A percentile compares a stretch with the other conserved stretches of the same genome.
phyloP scores from a whole-genome alignment of 2,329 filamentous ascomycete genomes.

The Hymenoscyphus occultus region DNA sequence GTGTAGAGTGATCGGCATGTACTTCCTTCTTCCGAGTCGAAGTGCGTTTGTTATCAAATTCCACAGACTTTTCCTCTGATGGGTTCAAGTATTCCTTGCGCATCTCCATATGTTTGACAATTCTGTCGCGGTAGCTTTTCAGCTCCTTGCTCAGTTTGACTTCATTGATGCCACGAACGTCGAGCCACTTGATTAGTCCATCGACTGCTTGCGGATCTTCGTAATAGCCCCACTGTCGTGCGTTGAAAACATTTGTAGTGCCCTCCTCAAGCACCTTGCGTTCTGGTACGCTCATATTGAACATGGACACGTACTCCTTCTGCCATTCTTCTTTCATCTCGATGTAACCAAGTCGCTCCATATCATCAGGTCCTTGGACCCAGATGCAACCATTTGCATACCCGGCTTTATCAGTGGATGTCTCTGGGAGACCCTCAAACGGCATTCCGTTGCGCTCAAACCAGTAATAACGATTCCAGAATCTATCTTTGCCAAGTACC shows the following conservation, averaged over 20 bases:
- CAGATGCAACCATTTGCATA: slow-evolving; percentile 96
- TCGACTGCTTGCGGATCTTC: slow-evolving; percentile 77
- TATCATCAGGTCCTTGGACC: slow-evolving; percentile 91
- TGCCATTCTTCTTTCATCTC: slow-evolving; percentile 70
- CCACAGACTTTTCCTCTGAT: slow-evolving; percentile 45
- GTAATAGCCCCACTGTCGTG: slow-evolving; percentile 87
- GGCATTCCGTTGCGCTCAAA: slow-evolving; percentile 99
- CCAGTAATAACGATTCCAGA: slow-evolving; percentile 99
- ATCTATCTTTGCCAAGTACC: slow-evolving; percentile 88
- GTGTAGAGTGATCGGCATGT: slow-evolving; percentile 49
- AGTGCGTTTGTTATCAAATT: slow-evolving; percentile 46
- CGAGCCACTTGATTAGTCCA: slow-evolving; percentile 80
- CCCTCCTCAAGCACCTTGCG: slow-evolving; percentile 87
- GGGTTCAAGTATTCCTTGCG: slow-evolving; percentile 69
- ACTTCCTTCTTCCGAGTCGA: slow-evolving; percentile 61
- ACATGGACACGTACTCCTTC: slow-evolving; percentile 71
- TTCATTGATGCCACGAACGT: slow-evolving; percentile 82
- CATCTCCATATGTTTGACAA: slow-evolving; percentile 75
- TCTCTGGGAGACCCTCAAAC: slow-evolving; percentile 80
- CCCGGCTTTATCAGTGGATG: slow-evolving; percentile 79
- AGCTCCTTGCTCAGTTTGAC: slow-evolving; percentile 86
- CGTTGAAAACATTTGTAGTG: slow-evolving; percentile 69
- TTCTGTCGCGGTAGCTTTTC: slow-evolving; percentile 69
- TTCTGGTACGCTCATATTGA: slow-evolving; percentile 79
- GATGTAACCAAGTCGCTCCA: slow-evolving; percentile 83